Evolutionary conservation across 371 early-diverging fungal genomes (phyloP), one percentile per base, ranked within the genome.

Genomic region (Circinella minor): DNA sequence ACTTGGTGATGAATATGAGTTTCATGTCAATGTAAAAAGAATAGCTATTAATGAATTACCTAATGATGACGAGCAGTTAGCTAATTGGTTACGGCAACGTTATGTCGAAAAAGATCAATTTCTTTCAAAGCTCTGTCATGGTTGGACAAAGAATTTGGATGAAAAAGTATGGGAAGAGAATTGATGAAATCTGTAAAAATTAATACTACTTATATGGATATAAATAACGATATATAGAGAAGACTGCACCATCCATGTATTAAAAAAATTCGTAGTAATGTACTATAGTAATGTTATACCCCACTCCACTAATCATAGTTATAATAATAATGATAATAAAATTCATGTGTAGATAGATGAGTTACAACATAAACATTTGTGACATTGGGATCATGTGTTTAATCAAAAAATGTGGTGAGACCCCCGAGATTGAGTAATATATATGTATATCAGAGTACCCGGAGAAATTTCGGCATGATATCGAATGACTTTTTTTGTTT

Each of bases 81-180:
- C 77, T 15, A 73, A 77, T 47, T 92, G 92, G 92, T 80, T 91
- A 38, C 76, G 85, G 46, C 72, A 87, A 46, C 73, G 85, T n/a
- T 92, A 84, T 74, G 77, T 83, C 0, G 91, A 90, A 71, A 92
- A 92, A 70, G 91, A 92, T 74, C 69, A 70, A 1, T 82, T 89
- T 38, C 65, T 92, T 63, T 77, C 80, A 57, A 70, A 74, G 10
- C 74, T 90, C 72, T 82, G 84, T 59, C 71, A 78, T 18, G 66
- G 69, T 38, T 89, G 89, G 89, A 83, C 82, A 4, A 79, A 85
- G 39, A 77, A 70, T 47, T 71, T 88, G 66, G 86, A 80, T 17
- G 80, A 74, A 36, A 67, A 72, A 55, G 74, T 81, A 8, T 83
- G 88, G 84, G 77, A 73, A 18, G 81, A 83, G 36, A 57, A 57